A percentile compares a stretch with the other conserved stretches of the same genome.
Conservation (phyloP, 257 asterid genomes). For the Primulina huaijiensis region DNA sequence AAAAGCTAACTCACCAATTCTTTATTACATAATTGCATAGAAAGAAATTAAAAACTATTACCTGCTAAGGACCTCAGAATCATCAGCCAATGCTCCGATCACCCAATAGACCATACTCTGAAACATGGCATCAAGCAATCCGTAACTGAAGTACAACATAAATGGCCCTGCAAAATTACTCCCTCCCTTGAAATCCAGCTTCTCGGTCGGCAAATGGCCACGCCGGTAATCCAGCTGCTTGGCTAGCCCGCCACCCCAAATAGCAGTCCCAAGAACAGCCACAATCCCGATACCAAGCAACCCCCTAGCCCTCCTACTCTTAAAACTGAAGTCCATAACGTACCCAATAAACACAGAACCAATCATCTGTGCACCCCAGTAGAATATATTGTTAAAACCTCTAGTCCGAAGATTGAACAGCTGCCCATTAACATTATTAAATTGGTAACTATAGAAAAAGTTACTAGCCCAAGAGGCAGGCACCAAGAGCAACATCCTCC, state of each 20-base stretch:
- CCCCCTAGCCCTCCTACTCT: constrained; percentile 64
- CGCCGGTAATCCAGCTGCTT: constrained; percentile 53
- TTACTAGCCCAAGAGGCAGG: constrained; percentile 97
- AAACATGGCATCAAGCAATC: constrained; percentile 57
- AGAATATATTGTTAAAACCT: constrained; percentile 65
- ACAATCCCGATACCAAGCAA: constrained; percentile 53
- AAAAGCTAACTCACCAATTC: background rate
- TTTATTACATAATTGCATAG: background rate
- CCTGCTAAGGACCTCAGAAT: constrained; percentile 58
- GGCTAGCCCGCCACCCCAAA: constrained; percentile 78
- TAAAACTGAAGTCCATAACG: constrained; percentile 61
- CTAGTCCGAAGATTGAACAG: constrained; percentile 78
- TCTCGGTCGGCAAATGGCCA: constrained; percentile 14
- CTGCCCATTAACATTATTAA: constrained; percentile 72
- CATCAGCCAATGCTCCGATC: constrained; percentile 52
- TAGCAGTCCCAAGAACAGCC: constrained; percentile 54
- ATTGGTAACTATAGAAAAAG: constrained; percentile 86
- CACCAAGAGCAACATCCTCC: constrained; percentile 82
- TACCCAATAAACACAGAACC: constrained; percentile 70
- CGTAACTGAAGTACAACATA: constrained; percentile 41
- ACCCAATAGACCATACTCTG: constrained; percentile 62
- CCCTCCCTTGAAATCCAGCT: constrained; percentile 48
- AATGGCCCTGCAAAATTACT: constrained; percentile 41
- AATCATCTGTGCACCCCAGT: constrained; percentile 88
- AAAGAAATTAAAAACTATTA: background rate